Conservation (phyloP, 805 yeast species). For the Yamadazyma olivae region DNA sequence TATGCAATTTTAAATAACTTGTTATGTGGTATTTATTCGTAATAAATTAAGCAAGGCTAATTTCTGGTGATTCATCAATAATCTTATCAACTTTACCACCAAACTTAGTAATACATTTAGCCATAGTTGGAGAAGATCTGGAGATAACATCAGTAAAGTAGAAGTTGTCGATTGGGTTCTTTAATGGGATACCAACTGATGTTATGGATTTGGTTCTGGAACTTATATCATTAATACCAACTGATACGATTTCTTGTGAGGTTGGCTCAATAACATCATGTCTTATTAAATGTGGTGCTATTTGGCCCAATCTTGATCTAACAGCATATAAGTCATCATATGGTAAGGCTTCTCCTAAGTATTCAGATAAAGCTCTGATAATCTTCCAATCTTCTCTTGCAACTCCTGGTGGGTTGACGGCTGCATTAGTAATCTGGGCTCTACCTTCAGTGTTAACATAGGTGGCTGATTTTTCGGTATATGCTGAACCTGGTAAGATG, state of each 20-base stretch:
- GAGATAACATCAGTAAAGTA: constrained; percentile 87
- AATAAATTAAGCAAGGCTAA: constrained; percentile 20
- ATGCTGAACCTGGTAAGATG: constrained; percentile 82
- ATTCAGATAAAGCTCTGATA: constrained; percentile 78
- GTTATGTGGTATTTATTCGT: too few species aligned
- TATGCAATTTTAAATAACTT: background rate
- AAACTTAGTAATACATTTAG: constrained; percentile 72
- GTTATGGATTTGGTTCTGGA: constrained; percentile 39
- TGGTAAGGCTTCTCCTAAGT: constrained; percentile 65
- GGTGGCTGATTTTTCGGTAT: constrained; percentile 82
- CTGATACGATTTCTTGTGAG: constrained; percentile 50
- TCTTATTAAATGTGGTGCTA: constrained; percentile 77
- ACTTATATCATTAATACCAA: constrained; percentile 51
- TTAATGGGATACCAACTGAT: constrained; percentile 45
- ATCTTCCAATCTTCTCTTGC: constrained; percentile 94
- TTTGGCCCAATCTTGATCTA: constrained; percentile 66
- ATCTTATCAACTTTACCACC: constrained; percentile 64
- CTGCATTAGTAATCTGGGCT: constrained; percentile 80
- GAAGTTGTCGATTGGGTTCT: constrained; percentile 75
- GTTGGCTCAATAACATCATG: constrained; percentile 75
- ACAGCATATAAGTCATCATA: constrained; percentile 70
- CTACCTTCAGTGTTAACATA: constrained; percentile 90
- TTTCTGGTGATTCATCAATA: constrained; percentile 45
- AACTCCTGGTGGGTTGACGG: constrained; percentile 81
- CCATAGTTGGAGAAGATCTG: constrained; percentile 88